A percentile compares a stretch with the other conserved stretches of the same genome.
Evolutionary conservation across 169 alveolate species (phyloP).

Genomic region (Plasmodium berghei): DNA sequence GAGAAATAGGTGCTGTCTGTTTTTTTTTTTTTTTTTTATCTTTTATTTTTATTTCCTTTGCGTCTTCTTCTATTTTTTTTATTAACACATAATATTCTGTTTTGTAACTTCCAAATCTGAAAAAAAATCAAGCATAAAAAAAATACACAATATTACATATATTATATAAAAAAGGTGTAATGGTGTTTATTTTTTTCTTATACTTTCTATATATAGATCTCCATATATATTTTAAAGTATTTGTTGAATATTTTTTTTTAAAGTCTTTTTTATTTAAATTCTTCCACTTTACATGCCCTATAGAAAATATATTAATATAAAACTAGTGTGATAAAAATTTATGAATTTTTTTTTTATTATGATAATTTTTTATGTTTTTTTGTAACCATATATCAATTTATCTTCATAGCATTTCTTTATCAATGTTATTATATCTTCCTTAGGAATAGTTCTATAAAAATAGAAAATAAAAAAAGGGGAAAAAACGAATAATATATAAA

Average conservation of each 20-base stretch:
- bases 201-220: constrained; percentile 53
- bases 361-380: neutral
- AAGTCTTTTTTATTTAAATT: constrained; percentile 34
- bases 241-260: constrained; percentile 15
- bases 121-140: neutral
- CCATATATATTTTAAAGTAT: constrained; percentile 60
- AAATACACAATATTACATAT: neutral
- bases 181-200: neutral
- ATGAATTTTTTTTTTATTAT: neutral
- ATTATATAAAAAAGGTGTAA: neutral
- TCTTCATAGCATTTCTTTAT: constrained; percentile 56
- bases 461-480: neutral
- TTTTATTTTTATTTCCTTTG: constrained; percentile 13
- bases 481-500: neutral
- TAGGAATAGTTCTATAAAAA: constrained; percentile 13
- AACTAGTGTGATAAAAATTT: neutral
- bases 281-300: constrained; percentile 67
- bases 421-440: constrained; percentile 25
- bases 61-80: constrained; percentile 18
- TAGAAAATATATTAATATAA: neutral
- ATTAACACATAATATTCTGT: neutral
- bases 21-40: constrained; percentile 13
- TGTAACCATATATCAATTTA: constrained; percentile 59
- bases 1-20: neutral
- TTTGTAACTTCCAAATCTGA: constrained; percentile 21